Evolutionary conservation across 2,329 filamentous ascomycete genomes (phyloP), one percentile per base, ranked within the genome.

Genomic region (Madurella mycetomatis): DNA sequence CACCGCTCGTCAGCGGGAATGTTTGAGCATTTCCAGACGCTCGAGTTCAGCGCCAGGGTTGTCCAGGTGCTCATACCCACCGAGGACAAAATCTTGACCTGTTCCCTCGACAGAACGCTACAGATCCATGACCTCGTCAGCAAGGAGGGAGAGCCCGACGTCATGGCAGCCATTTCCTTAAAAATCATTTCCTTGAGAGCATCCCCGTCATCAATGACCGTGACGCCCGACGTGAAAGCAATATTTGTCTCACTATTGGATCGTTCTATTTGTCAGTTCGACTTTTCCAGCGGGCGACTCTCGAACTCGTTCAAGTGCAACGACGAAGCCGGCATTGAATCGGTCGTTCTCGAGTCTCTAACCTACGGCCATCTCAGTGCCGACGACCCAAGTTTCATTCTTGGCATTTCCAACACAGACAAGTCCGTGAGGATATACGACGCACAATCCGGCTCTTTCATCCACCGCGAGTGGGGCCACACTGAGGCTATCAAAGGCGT

Each of bases 401-500:
- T 94, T 16, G 92, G 90, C n/a, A 81, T 94, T 11, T 96, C 92
- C 9, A 92, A 92, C 63, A 96, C 90, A 1, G 94, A 99, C 70
- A 99, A 97, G 68, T 97, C 94, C 0, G 86, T 99, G 53, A 81
- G 94, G 37, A 75, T 99, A 15, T 99, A 99, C 65, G 89, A 96
- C 62, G 77, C 83, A 31, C 85, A 87, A 57, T 85, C 83, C 41
- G 92, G 92, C 9, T 73, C 76, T 1, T 86, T 99, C 54, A 73
- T 97, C 30, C 88, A 91, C 48, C 84, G 90, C 41, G 94, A 97
- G 72, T 96, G 91, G 83, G 94, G 94, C 1, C 94, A 99, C 63
- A 96, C 92, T 0, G 92, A 96, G 67, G 88, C 92, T 9, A 90
- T 99, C 60, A 95, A 89, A 49, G 92, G 92, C 56, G 84, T 95